Percentiles rank a stretch among this genome's conserved stretches.
Conservation (phyloP, 495 filamentous ascomycete species). For the Penicillium pulvis region DNA sequence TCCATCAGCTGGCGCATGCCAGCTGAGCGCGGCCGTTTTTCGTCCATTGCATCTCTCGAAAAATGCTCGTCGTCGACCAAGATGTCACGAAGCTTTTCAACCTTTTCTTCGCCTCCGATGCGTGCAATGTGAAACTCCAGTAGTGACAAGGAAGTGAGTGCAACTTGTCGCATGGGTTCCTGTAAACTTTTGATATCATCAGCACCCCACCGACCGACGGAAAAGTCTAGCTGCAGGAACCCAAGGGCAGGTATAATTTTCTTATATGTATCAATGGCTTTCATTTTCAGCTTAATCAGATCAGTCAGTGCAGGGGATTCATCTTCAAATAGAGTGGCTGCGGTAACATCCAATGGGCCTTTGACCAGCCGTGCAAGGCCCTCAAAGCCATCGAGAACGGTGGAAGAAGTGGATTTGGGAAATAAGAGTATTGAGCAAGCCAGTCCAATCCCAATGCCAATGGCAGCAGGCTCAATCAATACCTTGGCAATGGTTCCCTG, state of each 20-base stretch:
- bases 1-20: constrained; percentile 33
- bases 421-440: constrained; percentile 43
- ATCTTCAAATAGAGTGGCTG: constrained; percentile 17
- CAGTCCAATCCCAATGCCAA: constrained; percentile 42
- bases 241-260: constrained; percentile 27
- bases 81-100: constrained; percentile 24
- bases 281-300: constrained; percentile 22
- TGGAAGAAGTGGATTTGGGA: constrained; percentile 41
- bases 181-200: constrained; percentile 35
- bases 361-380: constrained; percentile 33
- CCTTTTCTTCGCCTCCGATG: constrained; percentile 23
- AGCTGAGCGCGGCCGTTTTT: constrained; percentile 22
- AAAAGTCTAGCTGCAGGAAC: constrained; percentile 34
- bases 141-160: constrained; percentile 20
- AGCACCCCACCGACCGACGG: constrained; percentile 32
- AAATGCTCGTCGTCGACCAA: constrained; percentile 4
- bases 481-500: constrained; percentile 39
- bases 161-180: constrained; percentile 27
- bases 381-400: constrained; percentile 38
- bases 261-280: constrained; percentile 22
- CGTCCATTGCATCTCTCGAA: neutral
- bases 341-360: constrained; percentile 30
- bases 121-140: constrained; percentile 32
- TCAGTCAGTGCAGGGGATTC: constrained; percentile 17
- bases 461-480: constrained; percentile 37